Evolutionary conservation across 345 rosid species (phyloP), one percentile per base, ranked within the genome.

Genomic region (Syzygium oleosum): DNA sequence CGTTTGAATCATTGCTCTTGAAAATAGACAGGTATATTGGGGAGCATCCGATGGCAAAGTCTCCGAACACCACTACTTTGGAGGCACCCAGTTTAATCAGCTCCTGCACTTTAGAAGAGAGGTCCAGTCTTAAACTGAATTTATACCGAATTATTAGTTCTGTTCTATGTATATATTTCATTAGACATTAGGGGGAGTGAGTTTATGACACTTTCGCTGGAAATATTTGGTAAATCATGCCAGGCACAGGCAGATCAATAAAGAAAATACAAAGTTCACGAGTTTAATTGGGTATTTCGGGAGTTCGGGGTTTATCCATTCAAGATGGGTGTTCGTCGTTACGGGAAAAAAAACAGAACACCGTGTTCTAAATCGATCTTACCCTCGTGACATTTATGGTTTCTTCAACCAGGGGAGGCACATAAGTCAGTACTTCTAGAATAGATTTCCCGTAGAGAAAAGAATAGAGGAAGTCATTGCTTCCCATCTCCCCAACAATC

Each of bases 401-500:
- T 65, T 65, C 84, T 85, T 38, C 65, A 23, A 88, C 84, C 51
- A 88, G 12, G 43, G 27, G 29, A 15, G 89, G 89, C 89, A 88
- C 89, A 7, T 84, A 68, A 58, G 73, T 68, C 65, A 17, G 17
- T 34, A 85, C 87, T 68, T 88, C 89, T 54, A 43, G 63, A 21
- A 88, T 88, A 27, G 89, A 63, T 56, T 85, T 88, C n/a, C 89
- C 89, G 9, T 8, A 7, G 23, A 49, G 29, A 53, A 88, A 84
- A 12, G 89, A 85, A 0, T 52, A 85, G 41, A 84, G 63, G 85
- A 84, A 85, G 73, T 88, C 89, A 34, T 88, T 88, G 73, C 89
- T 85, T 5, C 89, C 89, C 51, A 88, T 63, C 84, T 88, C 89
- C 53, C 89, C 89, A 29, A 88, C 89, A 31, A 85, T 77, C 27